Evolutionary conservation across 257 asterid genomes (phyloP), one percentile per base, ranked within the genome.

Genomic region (Thymus mandschuricus): DNA sequence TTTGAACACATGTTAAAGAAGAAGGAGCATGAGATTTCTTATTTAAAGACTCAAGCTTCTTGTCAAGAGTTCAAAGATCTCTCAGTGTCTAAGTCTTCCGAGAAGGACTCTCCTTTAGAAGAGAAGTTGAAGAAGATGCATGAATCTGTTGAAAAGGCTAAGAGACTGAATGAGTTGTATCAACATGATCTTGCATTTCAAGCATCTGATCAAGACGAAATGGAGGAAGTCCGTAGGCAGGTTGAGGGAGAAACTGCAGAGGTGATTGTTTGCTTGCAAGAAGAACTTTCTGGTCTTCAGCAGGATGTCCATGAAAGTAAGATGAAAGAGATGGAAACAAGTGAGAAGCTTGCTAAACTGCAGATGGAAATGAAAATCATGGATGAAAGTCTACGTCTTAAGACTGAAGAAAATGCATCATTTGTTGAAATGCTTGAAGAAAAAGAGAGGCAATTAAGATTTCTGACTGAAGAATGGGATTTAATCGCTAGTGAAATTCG

Each of bases 241-340:
- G 99, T 90, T 55, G 99, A 95, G 83, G 96, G 77, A 67, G 99
- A 95, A 89, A 92, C 99, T 51, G 98, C 96, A 10, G 91, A 92
- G 82, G 99, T 95, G 73, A 92, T 95, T 89, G 89, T 95, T 76
- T 92, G 96, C 83, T 78, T 95, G 87, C 98, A 95, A 83, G 96
- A 87, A 83, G 98, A 95, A 84, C 98, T 95, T 57, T 75, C 84
- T 63, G 74, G 61, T 64, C 97, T 95, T 85, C 98, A 88, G 75
- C 91, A 87, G 69, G 96, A 89, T 81, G 90, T 86, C 60, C 85
- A 84, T 61, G 84, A 83, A 30, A 82, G 94, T 72, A 83, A 81
- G 82, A 64, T 60, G 63, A 92, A 84, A 75, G 96, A 92, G 85
- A 78, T 70, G 76, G 96, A 88, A 73, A 68, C 86, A 65, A 78